These are phyloP conservation scores for Furcasterigmium furcatum DNA, from an alignment of 2,329 filamentous ascomycete species.

Conservation along the genomic window DNA sequence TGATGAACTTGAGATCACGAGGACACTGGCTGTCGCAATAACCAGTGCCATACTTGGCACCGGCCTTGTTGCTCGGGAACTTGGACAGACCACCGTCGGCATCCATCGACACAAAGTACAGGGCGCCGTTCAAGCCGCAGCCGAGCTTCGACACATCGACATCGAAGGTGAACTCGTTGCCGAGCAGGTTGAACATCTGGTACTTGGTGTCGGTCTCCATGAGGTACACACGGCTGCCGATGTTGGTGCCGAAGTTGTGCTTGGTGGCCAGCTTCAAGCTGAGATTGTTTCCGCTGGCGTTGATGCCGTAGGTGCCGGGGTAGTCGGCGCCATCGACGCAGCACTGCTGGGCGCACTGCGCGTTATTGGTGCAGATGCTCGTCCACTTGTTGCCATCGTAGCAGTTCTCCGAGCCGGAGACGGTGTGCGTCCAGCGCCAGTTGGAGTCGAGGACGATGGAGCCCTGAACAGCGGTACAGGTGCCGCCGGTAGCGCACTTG, in stretches of 20 bases:
- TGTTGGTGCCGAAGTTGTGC: conserved; percentile 39
- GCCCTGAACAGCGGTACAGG: conserved; percentile 45
- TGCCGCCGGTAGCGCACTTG: conserved; percentile 46
- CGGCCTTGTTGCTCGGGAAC: conserved; percentile 47
- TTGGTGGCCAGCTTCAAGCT: conserved; percentile 57
- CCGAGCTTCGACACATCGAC: conserved; percentile 66
- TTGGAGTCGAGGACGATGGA: conserved; percentile 57
- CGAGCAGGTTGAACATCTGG: conserved; percentile 60
- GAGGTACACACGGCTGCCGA: conserved; percentile 60
- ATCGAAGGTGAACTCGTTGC: conserved; percentile 70
- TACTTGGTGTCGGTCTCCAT: conserved; percentile 61
- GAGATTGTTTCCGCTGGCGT: conserved; percentile 46
- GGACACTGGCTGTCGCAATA: conserved; percentile 50
- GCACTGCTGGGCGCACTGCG: conserved; percentile 44
- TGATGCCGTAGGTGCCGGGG: conserved; percentile 48
- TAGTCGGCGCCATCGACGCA: conserved; percentile 54
- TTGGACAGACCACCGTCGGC: conserved; percentile 50
- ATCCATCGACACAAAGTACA: conserved; percentile 63
- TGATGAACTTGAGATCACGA: conserved; percentile 55
- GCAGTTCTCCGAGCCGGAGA: conserved; percentile 47
- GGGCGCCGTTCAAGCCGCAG: conserved; percentile 69
- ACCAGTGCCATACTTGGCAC: conserved; percentile 59
- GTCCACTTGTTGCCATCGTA: conserved; percentile 52
- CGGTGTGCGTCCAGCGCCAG: conserved; percentile 58
- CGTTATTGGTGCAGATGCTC: conserved; percentile 30